Conservation (phyloP, 2,329 filamentous ascomycete genomes). For the Hypoxylon rubiginosum region DNA sequence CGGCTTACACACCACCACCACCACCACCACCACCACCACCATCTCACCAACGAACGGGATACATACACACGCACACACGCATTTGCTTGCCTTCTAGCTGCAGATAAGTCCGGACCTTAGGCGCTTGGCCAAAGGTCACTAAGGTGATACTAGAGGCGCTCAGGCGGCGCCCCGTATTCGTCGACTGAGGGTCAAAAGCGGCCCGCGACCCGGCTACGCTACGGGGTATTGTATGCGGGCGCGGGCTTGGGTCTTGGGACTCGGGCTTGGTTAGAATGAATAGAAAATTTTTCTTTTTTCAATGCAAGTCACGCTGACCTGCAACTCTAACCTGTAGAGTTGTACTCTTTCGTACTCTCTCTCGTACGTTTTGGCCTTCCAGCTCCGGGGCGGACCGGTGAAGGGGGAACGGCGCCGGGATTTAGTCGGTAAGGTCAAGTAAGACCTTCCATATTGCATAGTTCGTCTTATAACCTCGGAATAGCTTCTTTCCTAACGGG, state of each 20-base stretch:
- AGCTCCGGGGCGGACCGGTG: constrained; percentile 22
- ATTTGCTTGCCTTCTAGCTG: neutral
- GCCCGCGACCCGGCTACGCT: neutral
- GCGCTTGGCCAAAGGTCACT: neutral
- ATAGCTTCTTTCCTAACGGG: constrained; percentile 6
- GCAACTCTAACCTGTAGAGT: constrained; percentile 35
- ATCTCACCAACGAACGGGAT: too few relatives aligned
- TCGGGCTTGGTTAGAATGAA: constrained; percentile 8
- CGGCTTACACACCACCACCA: constrained; percentile 4
- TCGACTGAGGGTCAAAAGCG: neutral
- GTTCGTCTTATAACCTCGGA: constrained; percentile 2
- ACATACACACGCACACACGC: neutral
- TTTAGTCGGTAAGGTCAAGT: neutral
- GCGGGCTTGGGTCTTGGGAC: neutral
- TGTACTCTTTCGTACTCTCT: constrained; percentile 20
- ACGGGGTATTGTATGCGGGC: neutral
- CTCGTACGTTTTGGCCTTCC: constrained; percentile 28
- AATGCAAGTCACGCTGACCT: constrained; percentile 38
- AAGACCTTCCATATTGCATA: neutral
- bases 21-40: too few relatives aligned
- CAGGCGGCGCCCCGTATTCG: neutral
- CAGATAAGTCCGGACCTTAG: neutral
- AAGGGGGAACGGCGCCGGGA: neutral
- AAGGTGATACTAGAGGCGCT: neutral
- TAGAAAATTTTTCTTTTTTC: too few relatives aligned